phyloP scores from a whole-genome alignment of 2,329 filamentous ascomycete genomes.

The Colletotrichum incanum region DNA sequence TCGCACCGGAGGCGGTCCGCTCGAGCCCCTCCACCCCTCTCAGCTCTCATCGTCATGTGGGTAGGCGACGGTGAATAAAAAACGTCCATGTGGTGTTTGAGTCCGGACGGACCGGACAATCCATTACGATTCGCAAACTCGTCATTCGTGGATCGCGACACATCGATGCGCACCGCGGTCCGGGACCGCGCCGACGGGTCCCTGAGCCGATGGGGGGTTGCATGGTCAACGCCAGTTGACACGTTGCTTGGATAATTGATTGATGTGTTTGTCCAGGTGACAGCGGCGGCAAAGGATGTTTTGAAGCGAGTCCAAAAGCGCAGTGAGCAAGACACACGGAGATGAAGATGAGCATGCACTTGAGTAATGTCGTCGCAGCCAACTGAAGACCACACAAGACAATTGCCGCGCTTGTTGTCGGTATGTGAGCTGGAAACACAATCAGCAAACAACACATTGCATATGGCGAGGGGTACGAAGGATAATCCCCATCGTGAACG shows the following conservation, averaged over 20 bases:
- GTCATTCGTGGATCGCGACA: constrained; percentile 41
- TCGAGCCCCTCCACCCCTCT: constrained; percentile 25
- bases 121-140: constrained; percentile 42
- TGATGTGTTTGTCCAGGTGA: background rate
- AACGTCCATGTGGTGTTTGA: constrained; percentile 18
- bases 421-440: background rate
- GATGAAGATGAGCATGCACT: constrained; percentile 14
- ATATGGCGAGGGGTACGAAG: constrained; percentile 4
- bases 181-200: constrained; percentile 20
- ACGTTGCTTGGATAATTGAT: background rate
- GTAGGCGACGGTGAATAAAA: constrained; percentile 22
- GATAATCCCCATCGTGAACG: background rate
- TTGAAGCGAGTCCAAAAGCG: background rate
- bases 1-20: constrained; percentile 23
- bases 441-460: constrained; percentile 13
- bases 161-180: constrained; percentile 1
- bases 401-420: constrained; percentile 4
- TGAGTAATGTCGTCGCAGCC: constrained; percentile 21
- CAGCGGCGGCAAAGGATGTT: constrained; percentile 9
- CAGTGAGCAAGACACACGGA: background rate
- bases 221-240: background rate
- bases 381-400: background rate
- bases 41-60: constrained; percentile 36
- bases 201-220: constrained; percentile 5
- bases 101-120: constrained; percentile 23